Conservation (phyloP, 257 asterid species). For the Plantago elongata region DNA sequence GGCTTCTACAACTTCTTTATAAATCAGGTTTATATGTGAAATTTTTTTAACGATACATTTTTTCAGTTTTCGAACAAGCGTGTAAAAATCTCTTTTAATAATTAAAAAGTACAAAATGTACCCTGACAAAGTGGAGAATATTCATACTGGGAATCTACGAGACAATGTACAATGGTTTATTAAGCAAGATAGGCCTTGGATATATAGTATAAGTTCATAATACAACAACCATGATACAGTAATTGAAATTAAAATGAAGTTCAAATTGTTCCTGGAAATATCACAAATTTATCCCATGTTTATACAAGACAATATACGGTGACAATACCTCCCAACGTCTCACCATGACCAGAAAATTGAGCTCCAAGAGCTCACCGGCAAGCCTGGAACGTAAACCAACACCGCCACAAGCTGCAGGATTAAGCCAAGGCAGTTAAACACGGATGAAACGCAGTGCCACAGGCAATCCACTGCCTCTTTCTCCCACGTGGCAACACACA, state of each 20-base stretch:
- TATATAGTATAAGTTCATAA: too few relatives aligned
- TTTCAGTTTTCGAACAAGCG: too few relatives aligned
- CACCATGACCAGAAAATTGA: slow-evolving; percentile 10
- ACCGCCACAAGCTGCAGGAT: slow-evolving; percentile 23
- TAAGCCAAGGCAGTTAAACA: slow-evolving; percentile 41
- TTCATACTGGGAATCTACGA: background rate
- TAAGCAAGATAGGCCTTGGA: background rate
- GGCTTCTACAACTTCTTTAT: too few relatives aligned
- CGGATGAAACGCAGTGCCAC: slow-evolving; percentile 89
- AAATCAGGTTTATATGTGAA: too few relatives aligned
- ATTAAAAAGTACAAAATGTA: too few relatives aligned
- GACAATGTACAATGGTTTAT: slow-evolving; percentile 27
- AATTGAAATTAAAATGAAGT: slow-evolving; percentile 14
- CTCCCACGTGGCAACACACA: slow-evolving; percentile 71
- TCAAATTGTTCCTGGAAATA: slow-evolving; percentile 19
- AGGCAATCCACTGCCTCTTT: slow-evolving; percentile 80
- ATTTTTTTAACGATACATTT: too few relatives aligned
- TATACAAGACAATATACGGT: slow-evolving; percentile 21
- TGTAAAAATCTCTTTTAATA: too few relatives aligned
- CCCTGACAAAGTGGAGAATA: background rate
- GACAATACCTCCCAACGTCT: background rate
- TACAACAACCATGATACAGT: background rate
- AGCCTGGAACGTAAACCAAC: slow-evolving; percentile 35
- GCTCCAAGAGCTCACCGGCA: slow-evolving; percentile 16
- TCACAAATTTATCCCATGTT: slow-evolving; percentile 24